phyloP scores from a whole-genome alignment of 352 stramenopile species.

The Globisporangium carolinianum region DNA sequence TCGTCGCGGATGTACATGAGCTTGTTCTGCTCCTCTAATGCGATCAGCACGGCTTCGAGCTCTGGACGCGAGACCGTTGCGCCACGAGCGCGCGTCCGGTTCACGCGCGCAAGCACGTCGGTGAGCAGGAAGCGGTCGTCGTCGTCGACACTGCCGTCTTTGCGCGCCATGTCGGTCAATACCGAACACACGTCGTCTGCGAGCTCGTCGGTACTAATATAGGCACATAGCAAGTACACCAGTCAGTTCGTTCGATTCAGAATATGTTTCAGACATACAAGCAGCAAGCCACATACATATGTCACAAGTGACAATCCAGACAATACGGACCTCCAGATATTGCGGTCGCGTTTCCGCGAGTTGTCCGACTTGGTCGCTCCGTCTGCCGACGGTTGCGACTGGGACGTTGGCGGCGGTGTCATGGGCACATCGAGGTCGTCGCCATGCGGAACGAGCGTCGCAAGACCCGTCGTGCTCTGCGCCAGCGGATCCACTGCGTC shows the following conservation, averaged over 20 bases:
- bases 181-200: constrained; percentile 56
- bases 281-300: not conserved
- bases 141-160: constrained; percentile 18
- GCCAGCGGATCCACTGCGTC: not conserved
- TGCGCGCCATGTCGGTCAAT: constrained; percentile 49
- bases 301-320: not conserved
- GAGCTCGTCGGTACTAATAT: constrained; percentile 38
- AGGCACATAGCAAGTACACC: not conserved
- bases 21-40: constrained; percentile 85
- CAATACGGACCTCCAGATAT: constrained; percentile 51
- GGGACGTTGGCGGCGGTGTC: constrained; percentile 1
- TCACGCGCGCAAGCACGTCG: constrained; percentile 51
- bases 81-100: constrained; percentile 25
- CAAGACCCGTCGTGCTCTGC: not conserved
- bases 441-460: constrained; percentile 6
- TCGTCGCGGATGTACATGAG: constrained; percentile 86
- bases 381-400: not conserved
- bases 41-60: constrained; percentile 61
- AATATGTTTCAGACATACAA: not conserved
- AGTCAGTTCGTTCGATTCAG: not conserved
- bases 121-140: constrained; percentile 57
- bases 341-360: constrained; percentile 62
- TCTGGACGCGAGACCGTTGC: constrained; percentile 35
- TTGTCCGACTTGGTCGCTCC: not conserved
- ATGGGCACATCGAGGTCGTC: constrained; percentile 19